Percentiles rank a stretch among this genome's conserved stretches.
phyloP scores from a whole-genome alignment of 305 asterid species.

The Coffea humblotiana region DNA sequence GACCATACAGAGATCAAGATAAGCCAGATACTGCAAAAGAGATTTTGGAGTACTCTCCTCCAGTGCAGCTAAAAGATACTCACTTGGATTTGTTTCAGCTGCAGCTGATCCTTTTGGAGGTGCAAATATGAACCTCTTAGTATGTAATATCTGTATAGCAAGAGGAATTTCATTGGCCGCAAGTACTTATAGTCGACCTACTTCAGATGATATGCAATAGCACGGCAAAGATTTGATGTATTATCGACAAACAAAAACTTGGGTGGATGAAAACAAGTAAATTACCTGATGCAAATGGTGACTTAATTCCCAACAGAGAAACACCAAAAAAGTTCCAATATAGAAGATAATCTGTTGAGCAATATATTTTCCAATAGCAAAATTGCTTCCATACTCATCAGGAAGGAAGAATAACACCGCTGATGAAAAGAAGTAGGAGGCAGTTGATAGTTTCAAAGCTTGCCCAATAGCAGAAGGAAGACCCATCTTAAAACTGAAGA shows the following conservation, averaged over 20 bases:
- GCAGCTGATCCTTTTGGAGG: conserved; percentile 99
- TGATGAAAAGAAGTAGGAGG: conserved; percentile 54
- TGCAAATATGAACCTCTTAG: conserved; percentile 84
- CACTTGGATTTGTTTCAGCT: conserved; percentile 93
- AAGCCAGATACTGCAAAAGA: conserved; percentile 86
- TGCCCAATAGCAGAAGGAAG: conserved; percentile 56
- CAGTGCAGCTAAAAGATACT: conserved; percentile 64
- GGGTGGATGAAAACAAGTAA: conserved; percentile 14
- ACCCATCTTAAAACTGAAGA: conserved; percentile 90
- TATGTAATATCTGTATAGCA: conserved; percentile 65
- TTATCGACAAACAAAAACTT: background rate
- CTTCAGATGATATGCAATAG: background rate
- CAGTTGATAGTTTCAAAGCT: conserved; percentile 64
- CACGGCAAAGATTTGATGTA: background rate
- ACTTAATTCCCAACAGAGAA: conserved; percentile 85
- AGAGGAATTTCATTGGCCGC: conserved; percentile 13
- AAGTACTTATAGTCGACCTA: conserved; percentile 11
- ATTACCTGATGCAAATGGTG: conserved; percentile 84
- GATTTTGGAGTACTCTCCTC: conserved; percentile 84
- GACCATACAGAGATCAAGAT: conserved; percentile 94
- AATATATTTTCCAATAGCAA: conserved; percentile 44
- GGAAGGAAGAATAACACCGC: conserved; percentile 48
- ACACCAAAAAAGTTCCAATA: conserved; percentile 54
- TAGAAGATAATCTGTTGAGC: conserved; percentile 62
- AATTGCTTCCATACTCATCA: conserved; percentile 43